phyloP scores from a whole-genome alignment of 2,329 filamentous ascomycete genomes.

The Cladophialophora bantiana region DNA sequence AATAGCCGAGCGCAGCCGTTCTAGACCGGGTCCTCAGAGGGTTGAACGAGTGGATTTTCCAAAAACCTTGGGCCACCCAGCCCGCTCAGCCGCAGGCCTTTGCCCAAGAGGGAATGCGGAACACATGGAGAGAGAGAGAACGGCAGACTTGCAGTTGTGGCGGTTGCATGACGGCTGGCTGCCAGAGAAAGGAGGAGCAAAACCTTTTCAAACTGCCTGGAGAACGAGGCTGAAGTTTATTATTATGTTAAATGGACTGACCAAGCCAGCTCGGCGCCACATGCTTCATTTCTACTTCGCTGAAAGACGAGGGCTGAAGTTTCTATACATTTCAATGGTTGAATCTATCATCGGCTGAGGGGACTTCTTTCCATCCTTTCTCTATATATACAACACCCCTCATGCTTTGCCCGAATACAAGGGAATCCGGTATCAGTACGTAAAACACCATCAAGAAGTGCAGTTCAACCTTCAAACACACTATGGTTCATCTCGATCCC shows the following conservation, averaged over 20 bases:
- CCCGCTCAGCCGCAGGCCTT: background rate
- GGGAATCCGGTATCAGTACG: background rate
- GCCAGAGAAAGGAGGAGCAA: background rate
- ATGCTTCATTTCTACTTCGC: background rate
- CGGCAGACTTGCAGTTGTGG: background rate
- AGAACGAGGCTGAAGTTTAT: too few species aligned
- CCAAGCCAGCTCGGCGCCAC: background rate
- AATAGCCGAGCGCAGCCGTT: background rate
- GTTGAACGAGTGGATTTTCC: background rate
- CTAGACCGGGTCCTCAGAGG: background rate
- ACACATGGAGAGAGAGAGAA: background rate
- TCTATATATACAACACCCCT: background rate
- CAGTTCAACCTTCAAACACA: constrained; percentile 75
- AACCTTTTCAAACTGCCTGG: too few species aligned
- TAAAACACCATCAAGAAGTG: background rate
- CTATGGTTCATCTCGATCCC: constrained; percentile 89
- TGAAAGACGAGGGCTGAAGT: background rate
- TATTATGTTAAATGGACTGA: background rate
- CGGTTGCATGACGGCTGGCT: background rate
- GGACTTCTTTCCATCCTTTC: background rate
- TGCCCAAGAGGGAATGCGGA: background rate
- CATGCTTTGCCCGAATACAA: background rate
- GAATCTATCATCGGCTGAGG: background rate
- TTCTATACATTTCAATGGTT: background rate
- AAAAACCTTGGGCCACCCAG: background rate